Conservation (phyloP, 2,329 filamentous ascomycete species). For the Xylaria sp. region DNA sequence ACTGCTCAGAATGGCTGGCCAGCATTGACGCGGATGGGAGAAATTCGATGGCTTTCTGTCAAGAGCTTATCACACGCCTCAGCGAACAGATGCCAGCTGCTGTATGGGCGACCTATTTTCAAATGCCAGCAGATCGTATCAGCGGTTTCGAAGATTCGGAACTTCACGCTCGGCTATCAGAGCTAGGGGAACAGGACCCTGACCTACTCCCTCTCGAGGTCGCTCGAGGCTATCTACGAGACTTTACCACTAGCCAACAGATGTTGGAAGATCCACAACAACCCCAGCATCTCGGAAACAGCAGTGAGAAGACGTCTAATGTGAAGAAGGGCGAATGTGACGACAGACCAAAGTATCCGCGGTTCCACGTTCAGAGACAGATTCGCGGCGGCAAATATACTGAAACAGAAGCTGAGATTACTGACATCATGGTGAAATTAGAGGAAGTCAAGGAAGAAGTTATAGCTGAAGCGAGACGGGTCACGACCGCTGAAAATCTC, state of each 20-base stretch:
- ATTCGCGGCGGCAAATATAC: constrained; percentile 41
- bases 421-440: constrained; percentile 38
- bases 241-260: not conserved
- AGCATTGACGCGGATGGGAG: not conserved
- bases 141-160: constrained; percentile 2
- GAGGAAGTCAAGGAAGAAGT: constrained; percentile 36
- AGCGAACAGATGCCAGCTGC: not conserved
- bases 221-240: constrained; percentile 6
- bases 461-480: constrained; percentile 33
- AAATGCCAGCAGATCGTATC: constrained; percentile 9
- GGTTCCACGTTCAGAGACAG: not conserved
- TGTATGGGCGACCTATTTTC: constrained; percentile 29
- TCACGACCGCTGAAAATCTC: constrained; percentile 33
- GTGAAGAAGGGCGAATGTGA: not conserved
- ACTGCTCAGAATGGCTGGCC: constrained; percentile 12
- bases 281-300: not conserved
- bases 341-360: constrained; percentile 24
- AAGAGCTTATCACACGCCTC: constrained; percentile 16
- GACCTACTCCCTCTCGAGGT: not conserved
- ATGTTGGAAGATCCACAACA: not conserved
- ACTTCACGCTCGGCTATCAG: constrained; percentile 9
- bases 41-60: constrained; percentile 13
- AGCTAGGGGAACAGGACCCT: constrained; percentile 9
- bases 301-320: not conserved
- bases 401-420: constrained; percentile 39